These are phyloP conservation scores for Candida dubliniensis DNA, from an alignment of 1,139 yeast genomes.

Conservation along the genomic window DNA sequence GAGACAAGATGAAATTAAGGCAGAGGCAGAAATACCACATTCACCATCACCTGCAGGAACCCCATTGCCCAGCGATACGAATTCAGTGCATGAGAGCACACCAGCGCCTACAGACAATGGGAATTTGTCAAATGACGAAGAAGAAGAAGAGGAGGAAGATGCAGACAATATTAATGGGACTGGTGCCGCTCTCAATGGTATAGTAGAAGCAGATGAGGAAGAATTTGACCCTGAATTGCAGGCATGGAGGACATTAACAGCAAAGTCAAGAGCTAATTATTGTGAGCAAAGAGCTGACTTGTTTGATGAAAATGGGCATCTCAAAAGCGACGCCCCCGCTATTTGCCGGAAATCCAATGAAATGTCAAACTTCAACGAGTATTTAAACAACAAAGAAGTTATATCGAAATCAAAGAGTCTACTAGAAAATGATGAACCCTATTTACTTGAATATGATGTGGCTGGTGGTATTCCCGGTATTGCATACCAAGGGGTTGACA, in stretches of 20 bases:
- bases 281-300: conserved; percentile 68
- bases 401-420: conserved; percentile 44
- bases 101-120: conserved; percentile 14
- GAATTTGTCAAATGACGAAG: conserved; percentile 26
- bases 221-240: conserved; percentile 66
- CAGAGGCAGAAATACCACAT: conserved; percentile 20
- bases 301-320: conserved; percentile 54
- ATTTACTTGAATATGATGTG: conserved; percentile 80
- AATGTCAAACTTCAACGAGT: conserved; percentile 56
- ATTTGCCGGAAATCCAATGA: conserved; percentile 58
- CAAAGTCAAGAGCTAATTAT: conserved; percentile 75
- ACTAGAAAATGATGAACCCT: conserved; percentile 63
- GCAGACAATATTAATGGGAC: conserved; percentile 18
- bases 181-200: conserved; percentile 16
- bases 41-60: conserved; percentile 14
- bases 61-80: conserved; percentile 8
- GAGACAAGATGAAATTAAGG: conserved; percentile 36
- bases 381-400: conserved; percentile 44
- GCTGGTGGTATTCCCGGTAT: conserved; percentile 78
- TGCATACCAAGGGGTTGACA: conserved; percentile 50
- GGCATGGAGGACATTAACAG: conserved; percentile 80
- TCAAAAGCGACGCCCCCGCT: conserved; percentile 71
- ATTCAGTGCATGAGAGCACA: conserved; percentile 12
- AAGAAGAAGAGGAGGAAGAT: conserved; percentile 20
- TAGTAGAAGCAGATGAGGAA: conserved; percentile 47